These are phyloP conservation scores for Candida maesae DNA, from an alignment of 805 yeast genomes.

Conservation along the genomic window DNA sequence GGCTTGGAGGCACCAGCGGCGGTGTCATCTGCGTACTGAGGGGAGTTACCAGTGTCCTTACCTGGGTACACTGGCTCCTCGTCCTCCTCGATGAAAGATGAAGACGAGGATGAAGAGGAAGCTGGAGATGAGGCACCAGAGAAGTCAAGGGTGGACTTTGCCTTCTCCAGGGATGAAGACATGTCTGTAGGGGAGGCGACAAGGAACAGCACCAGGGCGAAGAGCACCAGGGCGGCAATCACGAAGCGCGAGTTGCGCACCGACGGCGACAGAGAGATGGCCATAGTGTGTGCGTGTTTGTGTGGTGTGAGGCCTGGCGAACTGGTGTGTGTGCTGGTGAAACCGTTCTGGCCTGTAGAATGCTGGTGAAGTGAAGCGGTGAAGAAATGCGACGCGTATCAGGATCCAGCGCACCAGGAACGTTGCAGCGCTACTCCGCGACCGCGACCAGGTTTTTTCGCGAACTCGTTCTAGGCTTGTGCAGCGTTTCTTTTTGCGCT, in stretches of 20 bases:
- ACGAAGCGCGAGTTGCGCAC: constrained; percentile 50
- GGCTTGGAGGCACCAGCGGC: constrained; percentile 10
- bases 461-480: too few species aligned
- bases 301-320: too few species aligned
- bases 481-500: too few species aligned
- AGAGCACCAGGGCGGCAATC: constrained; percentile 46
- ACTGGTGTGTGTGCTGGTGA: too few species aligned
- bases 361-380: too few species aligned
- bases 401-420: too few species aligned
- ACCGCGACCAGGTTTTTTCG: too few species aligned
- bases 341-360: too few species aligned
- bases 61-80: constrained; percentile 12
- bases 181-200: constrained; percentile 41
- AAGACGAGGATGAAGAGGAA: too few species aligned
- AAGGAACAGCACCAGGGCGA: constrained; percentile 48
- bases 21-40: constrained; percentile 29
- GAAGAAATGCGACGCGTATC: too few species aligned
- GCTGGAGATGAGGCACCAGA: too few species aligned
- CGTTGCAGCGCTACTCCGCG: too few species aligned
- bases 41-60: constrained; percentile 19
- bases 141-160: constrained; percentile 18
- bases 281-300: constrained; percentile 1
- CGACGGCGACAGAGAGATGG: constrained; percentile 9
- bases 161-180: constrained; percentile 31
- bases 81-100: constrained; percentile 2